Base-by-base conservation (phyloP, 345 rosid species). In the Citrus glauca region DNA sequence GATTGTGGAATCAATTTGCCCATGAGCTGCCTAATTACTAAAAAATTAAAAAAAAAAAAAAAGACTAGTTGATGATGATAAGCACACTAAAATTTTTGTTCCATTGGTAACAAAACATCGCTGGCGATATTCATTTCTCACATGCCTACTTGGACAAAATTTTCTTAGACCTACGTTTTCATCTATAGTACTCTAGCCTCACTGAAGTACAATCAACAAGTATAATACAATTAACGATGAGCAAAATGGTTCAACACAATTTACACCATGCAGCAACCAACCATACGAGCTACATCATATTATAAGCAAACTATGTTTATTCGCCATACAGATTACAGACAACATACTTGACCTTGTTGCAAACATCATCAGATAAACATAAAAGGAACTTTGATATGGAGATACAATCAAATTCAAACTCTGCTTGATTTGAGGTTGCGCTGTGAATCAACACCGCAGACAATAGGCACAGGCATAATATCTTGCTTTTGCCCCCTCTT, bases 401-500 rank as follows among this genome's bases (percentile, higher is more conserved):
- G 38, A 38, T 5, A 3, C 24, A 20, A 67, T 37, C 71, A 22
- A 67, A 11, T 27, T 38, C 7, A 30, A n/a, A 28, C 17, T 32
- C 42, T 10, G 24, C 8, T 38, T 37, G 76, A 32, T 57, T 35
- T 11, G 11, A 24, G 7, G 27, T 27, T 11, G 77, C 68, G 61
- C 16, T 22, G n/a, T 7, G 68, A 59, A 38, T 53, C 62, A 2
- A 6, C 78, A 33, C 38, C 14, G 6, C 6, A 38, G 27, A 33
- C 4, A 20, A 69, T 74, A 37, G 69, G 66, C 65, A 80, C 79
- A 76, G 53, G 30, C 4, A 69, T 59, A 42, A 37, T 63, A 57
- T 55, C 19, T 32, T 7, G 68, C 1, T 20, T 55, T 56, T 27
- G 14, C 5, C 67, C 63, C 3, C 4, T 6, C 32, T 27, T 8